These are phyloP conservation scores for Ilyonectria robusta DNA, from an alignment of 2,329 filamentous ascomycete genomes.

Conservation along the genomic window DNA sequence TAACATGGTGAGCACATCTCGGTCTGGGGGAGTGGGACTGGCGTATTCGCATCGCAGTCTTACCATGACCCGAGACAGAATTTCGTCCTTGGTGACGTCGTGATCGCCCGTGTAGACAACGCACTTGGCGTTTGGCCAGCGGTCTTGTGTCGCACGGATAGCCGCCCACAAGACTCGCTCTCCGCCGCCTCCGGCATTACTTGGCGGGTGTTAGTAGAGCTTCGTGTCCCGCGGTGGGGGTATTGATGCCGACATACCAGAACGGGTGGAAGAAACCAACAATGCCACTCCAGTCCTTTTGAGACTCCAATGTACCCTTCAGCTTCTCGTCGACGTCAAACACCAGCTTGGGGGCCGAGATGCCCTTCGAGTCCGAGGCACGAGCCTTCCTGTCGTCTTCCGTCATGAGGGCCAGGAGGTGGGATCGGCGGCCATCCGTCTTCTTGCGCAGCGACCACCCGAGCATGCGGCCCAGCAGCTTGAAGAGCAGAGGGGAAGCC, in stretches of 20 bases:
- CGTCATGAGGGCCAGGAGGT: conserved; percentile 68
- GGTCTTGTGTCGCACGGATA: conserved; percentile 88
- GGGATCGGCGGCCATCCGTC: conserved; percentile 72
- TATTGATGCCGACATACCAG: conserved; percentile 71
- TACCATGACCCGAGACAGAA: conserved; percentile 81
- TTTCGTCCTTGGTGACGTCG: conserved; percentile 84
- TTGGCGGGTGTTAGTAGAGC: conserved; percentile 53
- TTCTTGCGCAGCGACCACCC: conserved; percentile 75
- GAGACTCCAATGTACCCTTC: conserved; percentile 52
- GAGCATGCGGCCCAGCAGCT: conserved; percentile 58
- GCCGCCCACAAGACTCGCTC: conserved; percentile 98
- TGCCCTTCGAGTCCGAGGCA: conserved; percentile 52
- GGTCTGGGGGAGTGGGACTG: neutral
- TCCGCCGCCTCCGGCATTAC: conserved; percentile 95
- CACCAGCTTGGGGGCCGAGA: conserved; percentile 73
- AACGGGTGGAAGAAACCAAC: conserved; percentile 99
- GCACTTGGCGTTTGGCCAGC: conserved; percentile 90
- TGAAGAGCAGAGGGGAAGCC: conserved; percentile 44
- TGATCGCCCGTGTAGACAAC: conserved; percentile 97
- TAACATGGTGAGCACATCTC: conserved; percentile 31
- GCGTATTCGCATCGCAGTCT: neutral
- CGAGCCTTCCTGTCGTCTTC: conserved; percentile 60
- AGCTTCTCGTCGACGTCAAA: conserved; percentile 57
- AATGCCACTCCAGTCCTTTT: conserved; percentile 82
- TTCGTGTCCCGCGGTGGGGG: conserved; percentile 8